Evolutionary conservation across 805 yeast genomes (phyloP), one percentile per base, ranked within the genome.

Genomic region (Teunomyces pallodes): DNA sequence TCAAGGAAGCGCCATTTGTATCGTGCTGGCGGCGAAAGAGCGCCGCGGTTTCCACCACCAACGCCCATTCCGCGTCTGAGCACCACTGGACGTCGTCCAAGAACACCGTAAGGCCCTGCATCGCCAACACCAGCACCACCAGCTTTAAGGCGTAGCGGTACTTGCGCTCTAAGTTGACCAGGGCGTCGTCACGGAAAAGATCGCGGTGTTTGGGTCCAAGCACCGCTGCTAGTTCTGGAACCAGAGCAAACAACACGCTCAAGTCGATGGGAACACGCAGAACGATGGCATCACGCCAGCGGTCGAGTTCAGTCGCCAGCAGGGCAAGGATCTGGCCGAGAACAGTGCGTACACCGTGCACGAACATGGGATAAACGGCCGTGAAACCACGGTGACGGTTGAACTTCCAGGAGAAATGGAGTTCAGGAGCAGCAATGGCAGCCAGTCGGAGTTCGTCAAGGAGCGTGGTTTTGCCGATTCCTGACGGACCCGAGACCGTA

Each of bases 41-140:
- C 16, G 53, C 55, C 7, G 63, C 44, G 4, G 67, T 55, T 40
- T 72, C 76, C 6, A 56, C 50, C 3, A 66, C 45, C 49, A 73
- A 46, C 4, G 38, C 47, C 53, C 67, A 59, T 49, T 68, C 74
- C 9, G 55, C 60, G 7, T 48, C 52, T 0, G 79, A 63, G 47
- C 75, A 67, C 70, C 75, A 72, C 46, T 77, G 79, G 24, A 74
- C 53, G 56, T 78, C 80, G 52, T 78, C 82, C 28, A 75, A 57
- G 42, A 74, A 64, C 1, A 78, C 51, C 0, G 80, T 75, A 35
- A 78, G 59, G 2, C 81, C 81, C 30, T 64, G 65, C 3, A 52
- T 53, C 7, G 75, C 72, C 42, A 78, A 61, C 3, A 79, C 54
- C n/a, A 68, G 65, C 46, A 71, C 70, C 12, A 79, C 55, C 13